Percentiles rank a stretch among this genome's conserved stretches.
These are phyloP conservation scores for Aaosphaeria pasadenensis DNA, from an alignment of 2,329 filamentous ascomycete genomes.

Conservation along the genomic window DNA sequence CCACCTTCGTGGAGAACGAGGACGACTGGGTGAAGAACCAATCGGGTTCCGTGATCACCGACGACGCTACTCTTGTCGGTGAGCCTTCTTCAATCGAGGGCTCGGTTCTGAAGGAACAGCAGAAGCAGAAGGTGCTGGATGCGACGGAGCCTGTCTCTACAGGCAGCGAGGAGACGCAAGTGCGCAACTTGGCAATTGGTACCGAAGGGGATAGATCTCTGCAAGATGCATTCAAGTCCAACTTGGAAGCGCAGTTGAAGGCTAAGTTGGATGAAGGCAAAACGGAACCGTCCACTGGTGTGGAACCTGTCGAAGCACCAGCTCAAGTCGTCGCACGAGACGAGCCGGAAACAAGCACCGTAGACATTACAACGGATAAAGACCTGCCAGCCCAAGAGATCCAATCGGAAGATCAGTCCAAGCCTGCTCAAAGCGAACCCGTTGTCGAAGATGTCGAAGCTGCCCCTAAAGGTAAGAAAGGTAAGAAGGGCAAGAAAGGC, in stretches of 20 bases:
- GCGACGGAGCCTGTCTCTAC: slow-evolving; percentile 14
- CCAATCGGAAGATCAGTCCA: not conserved
- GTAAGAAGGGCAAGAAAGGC: slow-evolving; percentile 30
- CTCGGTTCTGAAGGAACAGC: slow-evolving; percentile 17
- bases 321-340: not conserved
- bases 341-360: not conserved
- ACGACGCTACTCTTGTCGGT: slow-evolving; percentile 31
- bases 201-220: slow-evolving; percentile 1
- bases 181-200: not conserved
- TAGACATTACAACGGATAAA: too few relatives aligned
- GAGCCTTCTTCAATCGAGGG: slow-evolving; percentile 15
- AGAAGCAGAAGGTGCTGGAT: slow-evolving; percentile 25
- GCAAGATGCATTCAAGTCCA: slow-evolving; percentile 1
- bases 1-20: slow-evolving; percentile 29
- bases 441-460: slow-evolving; percentile 7
- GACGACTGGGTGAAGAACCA: slow-evolving; percentile 27
- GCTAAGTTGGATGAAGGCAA: slow-evolving; percentile 2
- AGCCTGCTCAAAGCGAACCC: not conserved
- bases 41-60: slow-evolving; percentile 20
- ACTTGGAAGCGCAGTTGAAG: not conserved
- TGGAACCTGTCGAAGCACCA: not conserved
- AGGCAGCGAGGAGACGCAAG: slow-evolving; percentile 4
- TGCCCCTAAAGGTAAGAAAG: slow-evolving; percentile 24
- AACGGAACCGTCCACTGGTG: too few relatives aligned
- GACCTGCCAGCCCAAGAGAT: not conserved